Conservation (phyloP, 805 yeast species). For the Tetrapisispora phaffii region DNA sequence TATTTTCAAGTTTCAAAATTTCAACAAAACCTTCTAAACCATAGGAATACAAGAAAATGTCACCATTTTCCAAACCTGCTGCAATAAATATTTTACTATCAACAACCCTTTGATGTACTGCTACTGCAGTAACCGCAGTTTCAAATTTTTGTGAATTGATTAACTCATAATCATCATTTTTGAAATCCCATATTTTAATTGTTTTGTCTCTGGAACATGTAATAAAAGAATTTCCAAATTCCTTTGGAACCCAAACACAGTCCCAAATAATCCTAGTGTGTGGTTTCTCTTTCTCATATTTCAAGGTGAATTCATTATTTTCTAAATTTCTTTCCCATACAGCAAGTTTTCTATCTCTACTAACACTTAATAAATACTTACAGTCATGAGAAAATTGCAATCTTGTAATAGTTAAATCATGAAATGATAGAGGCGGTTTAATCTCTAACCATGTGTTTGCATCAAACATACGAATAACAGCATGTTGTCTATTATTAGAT, state of each 20-base stretch:
- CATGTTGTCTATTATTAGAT: constrained; percentile 76
- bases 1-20: constrained; percentile 29
- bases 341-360: constrained; percentile 82
- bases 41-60: constrained; percentile 37
- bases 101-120: constrained; percentile 32
- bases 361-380: constrained; percentile 57
- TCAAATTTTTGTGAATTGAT: constrained; percentile 36
- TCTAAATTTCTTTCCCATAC: constrained; percentile 49
- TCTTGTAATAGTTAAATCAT: constrained; percentile 77
- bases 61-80: constrained; percentile 66
- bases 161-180: constrained; percentile 26
- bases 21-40: constrained; percentile 24
- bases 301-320: constrained; percentile 33
- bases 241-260: constrained; percentile 70
- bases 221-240: constrained; percentile 42
- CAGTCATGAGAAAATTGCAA: constrained; percentile 66
- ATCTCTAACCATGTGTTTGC: constrained; percentile 52
- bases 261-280: constrained; percentile 95
- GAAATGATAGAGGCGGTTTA: constrained; percentile 51
- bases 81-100: constrained; percentile 36
- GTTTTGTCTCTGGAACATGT: constrained; percentile 84
- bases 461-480: constrained; percentile 71
- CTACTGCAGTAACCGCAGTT: constrained; percentile 60
- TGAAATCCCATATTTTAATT: constrained; percentile 60
- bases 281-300: constrained; percentile 49